phyloP scores from a whole-genome alignment of 306 rosid genomes.

The Neltuma alba region DNA sequence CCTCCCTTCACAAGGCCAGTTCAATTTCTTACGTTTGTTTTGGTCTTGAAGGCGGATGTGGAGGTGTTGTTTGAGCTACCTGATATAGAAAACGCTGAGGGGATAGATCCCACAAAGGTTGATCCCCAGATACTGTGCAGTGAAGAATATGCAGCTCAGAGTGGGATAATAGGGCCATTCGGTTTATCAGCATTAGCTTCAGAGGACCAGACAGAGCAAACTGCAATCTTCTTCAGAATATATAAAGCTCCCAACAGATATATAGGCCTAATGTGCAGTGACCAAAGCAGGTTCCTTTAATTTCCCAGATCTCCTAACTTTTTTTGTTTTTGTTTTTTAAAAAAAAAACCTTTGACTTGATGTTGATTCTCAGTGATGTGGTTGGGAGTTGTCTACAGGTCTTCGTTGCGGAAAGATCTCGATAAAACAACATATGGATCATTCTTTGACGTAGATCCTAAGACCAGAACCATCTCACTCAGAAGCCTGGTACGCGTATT shows the following conservation, averaged over 20 bases:
- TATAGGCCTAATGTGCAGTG: slow-evolving; percentile 73
- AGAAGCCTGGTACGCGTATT: slow-evolving; percentile 63
- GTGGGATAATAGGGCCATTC: slow-evolving; percentile 61
- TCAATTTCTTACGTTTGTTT: not conserved
- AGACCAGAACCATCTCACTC: slow-evolving; percentile 48
- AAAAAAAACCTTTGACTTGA: too few species aligned
- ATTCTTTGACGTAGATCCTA: slow-evolving; percentile 52
- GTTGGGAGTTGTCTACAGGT: slow-evolving; percentile 42
- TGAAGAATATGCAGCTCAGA: slow-evolving; percentile 39
- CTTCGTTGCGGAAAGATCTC: slow-evolving; percentile 55
- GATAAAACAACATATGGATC: slow-evolving; percentile 63
- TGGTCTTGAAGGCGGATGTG: slow-evolving; percentile 53
- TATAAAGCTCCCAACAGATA: slow-evolving; percentile 47
- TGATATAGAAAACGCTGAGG: slow-evolving; percentile 47
- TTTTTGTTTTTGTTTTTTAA: not conserved
- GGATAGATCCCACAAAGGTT: slow-evolving; percentile 38
- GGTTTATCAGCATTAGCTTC: slow-evolving; percentile 68
- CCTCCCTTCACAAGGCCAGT: not conserved
- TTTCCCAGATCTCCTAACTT: not conserved
- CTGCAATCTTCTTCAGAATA: slow-evolving; percentile 55
- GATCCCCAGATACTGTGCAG: slow-evolving; percentile 59
- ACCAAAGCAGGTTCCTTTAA: slow-evolving; percentile 60
- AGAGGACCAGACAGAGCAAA: slow-evolving; percentile 53
- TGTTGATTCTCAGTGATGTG: not conserved
- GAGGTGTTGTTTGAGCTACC: slow-evolving; percentile 55